phyloP scores from a whole-genome alignment of 192 early-diverging fungal genomes.

The Dispira simplex region DNA sequence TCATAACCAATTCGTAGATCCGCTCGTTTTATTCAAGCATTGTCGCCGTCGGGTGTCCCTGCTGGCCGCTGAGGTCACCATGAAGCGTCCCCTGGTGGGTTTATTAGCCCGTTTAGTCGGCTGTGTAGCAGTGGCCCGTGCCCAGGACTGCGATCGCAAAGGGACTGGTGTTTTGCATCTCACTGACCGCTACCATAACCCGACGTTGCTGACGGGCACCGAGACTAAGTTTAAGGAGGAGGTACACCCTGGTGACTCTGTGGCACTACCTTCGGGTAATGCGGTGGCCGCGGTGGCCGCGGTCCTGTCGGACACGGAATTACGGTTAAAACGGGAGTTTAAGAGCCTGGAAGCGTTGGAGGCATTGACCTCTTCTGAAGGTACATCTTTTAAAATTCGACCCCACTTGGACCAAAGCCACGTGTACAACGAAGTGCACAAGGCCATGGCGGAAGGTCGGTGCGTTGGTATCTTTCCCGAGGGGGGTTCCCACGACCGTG shows the following conservation, averaged over 20 bases:
- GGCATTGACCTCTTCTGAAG: conserved; percentile 37
- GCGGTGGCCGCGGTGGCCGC: conserved; percentile 51
- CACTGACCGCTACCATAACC: conserved; percentile 44
- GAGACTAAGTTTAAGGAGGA: conserved; percentile 54
- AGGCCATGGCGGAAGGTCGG: conserved; percentile 46
- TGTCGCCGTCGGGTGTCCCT: conserved; percentile 64
- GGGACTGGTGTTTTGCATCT: conserved; percentile 59
- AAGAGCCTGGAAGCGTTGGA: conserved; percentile 50
- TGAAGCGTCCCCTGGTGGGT: conserved; percentile 75
- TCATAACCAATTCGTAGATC: conserved; percentile 89
- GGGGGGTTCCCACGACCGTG: conserved; percentile 93
- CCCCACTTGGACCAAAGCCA: conserved; percentile 83
- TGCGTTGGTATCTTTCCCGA: conserved; percentile 98
- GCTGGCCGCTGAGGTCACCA: conserved; percentile 71
- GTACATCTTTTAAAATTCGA: conserved; percentile 42
- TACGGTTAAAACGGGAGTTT: conserved; percentile 62
- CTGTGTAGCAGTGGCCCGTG: conserved; percentile 83
- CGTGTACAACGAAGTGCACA: conserved; percentile 75
- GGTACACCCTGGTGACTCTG: conserved; percentile 40
- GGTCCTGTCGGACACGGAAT: conserved; percentile 69
- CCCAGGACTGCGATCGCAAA: conserved; percentile 73
- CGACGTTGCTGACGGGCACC: conserved; percentile 49
- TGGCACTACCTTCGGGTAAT: conserved; percentile 42
- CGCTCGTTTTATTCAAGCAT: conserved; percentile 71
- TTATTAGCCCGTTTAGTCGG: conserved; percentile 55